Evolutionary conservation across 2,329 filamentous ascomycete species (phyloP).

Genomic region (Teratosphaeria zuluensis): DNA sequence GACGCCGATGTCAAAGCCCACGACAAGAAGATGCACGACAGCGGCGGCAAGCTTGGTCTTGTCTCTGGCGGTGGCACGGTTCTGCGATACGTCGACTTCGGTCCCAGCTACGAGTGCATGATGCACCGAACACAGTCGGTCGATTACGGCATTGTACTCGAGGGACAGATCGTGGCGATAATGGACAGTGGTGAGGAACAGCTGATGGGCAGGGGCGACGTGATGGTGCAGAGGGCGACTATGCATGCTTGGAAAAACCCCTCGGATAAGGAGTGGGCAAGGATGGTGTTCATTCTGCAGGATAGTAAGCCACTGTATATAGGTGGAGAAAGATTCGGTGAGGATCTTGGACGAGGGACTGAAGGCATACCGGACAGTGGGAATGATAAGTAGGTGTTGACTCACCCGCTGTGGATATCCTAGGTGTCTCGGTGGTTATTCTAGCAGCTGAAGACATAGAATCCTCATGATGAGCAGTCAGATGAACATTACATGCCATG

Average conservation of each 20-base stretch:
- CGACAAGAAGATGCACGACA: conserved; percentile 29
- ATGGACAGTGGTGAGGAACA: conserved; percentile 26
- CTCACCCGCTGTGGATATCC: not conserved
- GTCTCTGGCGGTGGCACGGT: conserved; percentile 41
- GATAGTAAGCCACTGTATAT: conserved; percentile 20
- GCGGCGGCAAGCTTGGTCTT: conserved; percentile 37
- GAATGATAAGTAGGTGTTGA: conserved; percentile 4
- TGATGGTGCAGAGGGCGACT: conserved; percentile 30
- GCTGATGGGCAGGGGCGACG: conserved; percentile 26
- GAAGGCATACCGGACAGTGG: conserved; percentile 9
- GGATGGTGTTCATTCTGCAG: conserved; percentile 25
- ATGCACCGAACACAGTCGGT: conserved; percentile 29
- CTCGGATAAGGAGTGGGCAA: conserved; percentile 20
- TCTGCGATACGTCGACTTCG: conserved; percentile 31
- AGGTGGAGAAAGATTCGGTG: conserved; percentile 16
- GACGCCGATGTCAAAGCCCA: conserved; percentile 41
- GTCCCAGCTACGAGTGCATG: conserved; percentile 24
- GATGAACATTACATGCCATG: no score
- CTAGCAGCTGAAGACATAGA: no score
- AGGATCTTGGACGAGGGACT: conserved; percentile 20
- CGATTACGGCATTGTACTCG: conserved; percentile 29
- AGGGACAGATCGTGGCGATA: conserved; percentile 25
- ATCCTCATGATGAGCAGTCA: no score
- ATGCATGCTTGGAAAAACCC: conserved; percentile 27
- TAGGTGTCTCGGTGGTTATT: no score